phyloP scores from a whole-genome alignment of 31 red algal genomes.

The Asparagopsis taxiformis region DNA sequence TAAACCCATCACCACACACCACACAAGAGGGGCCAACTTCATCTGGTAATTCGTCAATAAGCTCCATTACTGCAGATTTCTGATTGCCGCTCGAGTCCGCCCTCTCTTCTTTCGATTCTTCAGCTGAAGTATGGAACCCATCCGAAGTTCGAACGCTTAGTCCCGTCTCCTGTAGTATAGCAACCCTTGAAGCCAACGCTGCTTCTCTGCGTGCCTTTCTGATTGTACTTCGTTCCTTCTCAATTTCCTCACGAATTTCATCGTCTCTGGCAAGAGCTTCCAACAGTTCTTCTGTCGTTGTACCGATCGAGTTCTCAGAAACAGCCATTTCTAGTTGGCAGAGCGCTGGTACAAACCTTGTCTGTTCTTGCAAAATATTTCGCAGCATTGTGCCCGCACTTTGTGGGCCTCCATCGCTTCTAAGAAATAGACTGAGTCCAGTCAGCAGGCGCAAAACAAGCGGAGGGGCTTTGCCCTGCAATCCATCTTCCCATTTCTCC shows the following conservation, averaged over 20 bases:
- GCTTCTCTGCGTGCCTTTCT: slow-evolving; percentile 68
- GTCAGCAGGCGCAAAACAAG: slow-evolving; percentile 58
- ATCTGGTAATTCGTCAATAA: slow-evolving; percentile 75
- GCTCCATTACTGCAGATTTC: slow-evolving; percentile 33
- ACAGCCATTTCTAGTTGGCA: slow-evolving; percentile 77
- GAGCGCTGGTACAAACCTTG: slow-evolving; percentile 58
- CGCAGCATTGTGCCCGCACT: slow-evolving; percentile 17
- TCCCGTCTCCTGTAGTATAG: slow-evolving; percentile 58
- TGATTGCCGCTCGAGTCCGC: neutral
- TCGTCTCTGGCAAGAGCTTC: slow-evolving; percentile 50
- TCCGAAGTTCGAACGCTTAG: neutral
- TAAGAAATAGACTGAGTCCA: slow-evolving; percentile 58
- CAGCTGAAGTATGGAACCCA: slow-evolving; percentile 1
- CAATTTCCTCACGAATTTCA: slow-evolving; percentile 29
- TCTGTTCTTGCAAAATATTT: slow-evolving; percentile 24
- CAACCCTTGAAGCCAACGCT: slow-evolving; percentile 59
- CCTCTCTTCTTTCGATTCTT: neutral
- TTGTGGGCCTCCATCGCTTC: slow-evolving; percentile 7
- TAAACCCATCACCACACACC: slow-evolving; percentile 89
- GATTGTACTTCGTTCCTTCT: slow-evolving; percentile 46
- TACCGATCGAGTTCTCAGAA: slow-evolving; percentile 69
- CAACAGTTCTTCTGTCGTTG: slow-evolving; percentile 69
- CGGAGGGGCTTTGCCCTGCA: slow-evolving; percentile 42
- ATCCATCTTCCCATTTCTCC: slow-evolving; percentile 42
- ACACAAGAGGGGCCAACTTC: slow-evolving; percentile 83